phyloP scores from a whole-genome alignment of 2,329 filamentous ascomycete species.

The Rosellinia necatrix region DNA sequence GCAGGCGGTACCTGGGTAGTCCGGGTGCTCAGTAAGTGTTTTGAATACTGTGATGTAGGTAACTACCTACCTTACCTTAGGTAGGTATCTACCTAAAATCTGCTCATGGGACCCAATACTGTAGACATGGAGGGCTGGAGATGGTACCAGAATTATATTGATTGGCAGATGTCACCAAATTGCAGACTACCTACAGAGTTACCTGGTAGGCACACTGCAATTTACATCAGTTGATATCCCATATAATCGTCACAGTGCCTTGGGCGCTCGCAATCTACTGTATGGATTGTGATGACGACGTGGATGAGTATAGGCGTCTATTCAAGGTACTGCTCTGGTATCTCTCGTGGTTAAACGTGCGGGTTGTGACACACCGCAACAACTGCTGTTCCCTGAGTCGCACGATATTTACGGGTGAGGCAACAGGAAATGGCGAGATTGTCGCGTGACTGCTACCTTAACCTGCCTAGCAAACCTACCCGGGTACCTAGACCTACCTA shows the following conservation, averaged over 20 bases:
- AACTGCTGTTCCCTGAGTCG: constrained; percentile 8
- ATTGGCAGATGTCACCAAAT: not conserved
- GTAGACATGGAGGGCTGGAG: too few species aligned
- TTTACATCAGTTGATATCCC: too few species aligned
- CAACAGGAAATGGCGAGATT: constrained; percentile 26
- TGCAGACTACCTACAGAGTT: too few species aligned
- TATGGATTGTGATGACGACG: constrained; percentile 18
- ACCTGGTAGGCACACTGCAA: too few species aligned
- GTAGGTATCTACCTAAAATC: too few species aligned
- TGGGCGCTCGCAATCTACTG: constrained; percentile 13
- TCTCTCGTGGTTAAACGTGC: not conserved
- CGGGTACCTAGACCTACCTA: too few species aligned
- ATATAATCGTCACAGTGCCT: constrained; percentile 5
- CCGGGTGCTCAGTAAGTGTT: too few species aligned
- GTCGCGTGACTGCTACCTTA: constrained; percentile 32
- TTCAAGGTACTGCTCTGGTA: constrained; percentile 5
- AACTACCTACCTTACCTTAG: too few species aligned
- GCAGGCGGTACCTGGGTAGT: not conserved
- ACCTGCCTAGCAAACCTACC: too few species aligned
- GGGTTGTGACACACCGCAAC: not conserved
- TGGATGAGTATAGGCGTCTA: not conserved
- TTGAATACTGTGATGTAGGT: not conserved
- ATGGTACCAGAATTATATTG: not conserved
- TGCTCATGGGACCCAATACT: too few species aligned
- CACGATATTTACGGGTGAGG: constrained; percentile 20